These are phyloP conservation scores for Knoxdaviesia capensis DNA, from an alignment of 2,329 filamentous ascomycete genomes.

Conservation along the genomic window DNA sequence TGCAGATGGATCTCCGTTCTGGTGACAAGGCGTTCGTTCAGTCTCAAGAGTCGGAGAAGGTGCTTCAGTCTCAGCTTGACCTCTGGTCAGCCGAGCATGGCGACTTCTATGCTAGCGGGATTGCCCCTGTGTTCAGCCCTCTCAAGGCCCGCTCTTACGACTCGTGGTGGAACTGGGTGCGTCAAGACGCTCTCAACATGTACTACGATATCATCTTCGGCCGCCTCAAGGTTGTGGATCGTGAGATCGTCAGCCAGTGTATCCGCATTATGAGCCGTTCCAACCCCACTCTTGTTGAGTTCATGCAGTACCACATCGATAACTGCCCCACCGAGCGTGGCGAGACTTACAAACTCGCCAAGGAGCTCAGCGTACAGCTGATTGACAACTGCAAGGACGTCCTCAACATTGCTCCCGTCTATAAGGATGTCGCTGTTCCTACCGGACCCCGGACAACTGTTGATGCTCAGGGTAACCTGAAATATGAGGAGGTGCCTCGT, in stretches of 20 bases:
- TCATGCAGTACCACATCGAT: constrained; percentile 99
- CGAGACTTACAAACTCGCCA: constrained; percentile 94
- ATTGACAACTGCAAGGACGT: constrained; percentile 97
- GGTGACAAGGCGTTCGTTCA: constrained; percentile 84
- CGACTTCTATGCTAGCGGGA: constrained; percentile 86
- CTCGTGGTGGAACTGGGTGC: constrained; percentile 98
- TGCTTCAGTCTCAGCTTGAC: constrained; percentile 83
- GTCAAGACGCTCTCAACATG: constrained; percentile 94
- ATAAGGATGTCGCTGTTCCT: constrained; percentile 87
- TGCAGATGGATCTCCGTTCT: constrained; percentile 92
- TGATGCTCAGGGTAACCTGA: constrained; percentile 77
- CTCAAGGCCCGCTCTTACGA: constrained; percentile 94
- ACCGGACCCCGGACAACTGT: constrained; percentile 87
- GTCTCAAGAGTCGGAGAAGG: constrained; percentile 66
- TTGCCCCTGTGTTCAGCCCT: constrained; percentile 81
- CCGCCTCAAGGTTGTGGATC: constrained; percentile 75
- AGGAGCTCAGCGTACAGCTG: constrained; percentile 78
- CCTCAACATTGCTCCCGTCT: constrained; percentile 62
- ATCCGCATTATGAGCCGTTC: constrained; percentile 99
- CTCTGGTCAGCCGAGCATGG: constrained; percentile 91
- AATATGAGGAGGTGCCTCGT: constrained; percentile 73
- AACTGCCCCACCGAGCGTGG: constrained; percentile 93
- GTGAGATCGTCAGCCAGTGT: constrained; percentile 95
- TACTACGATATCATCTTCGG: constrained; percentile 99
- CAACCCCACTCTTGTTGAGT: constrained; percentile 85